These are phyloP conservation scores for Kwoniella shandongensis DNA, from an alignment of 768 basidiomycete species.

Conservation along the genomic window DNA sequence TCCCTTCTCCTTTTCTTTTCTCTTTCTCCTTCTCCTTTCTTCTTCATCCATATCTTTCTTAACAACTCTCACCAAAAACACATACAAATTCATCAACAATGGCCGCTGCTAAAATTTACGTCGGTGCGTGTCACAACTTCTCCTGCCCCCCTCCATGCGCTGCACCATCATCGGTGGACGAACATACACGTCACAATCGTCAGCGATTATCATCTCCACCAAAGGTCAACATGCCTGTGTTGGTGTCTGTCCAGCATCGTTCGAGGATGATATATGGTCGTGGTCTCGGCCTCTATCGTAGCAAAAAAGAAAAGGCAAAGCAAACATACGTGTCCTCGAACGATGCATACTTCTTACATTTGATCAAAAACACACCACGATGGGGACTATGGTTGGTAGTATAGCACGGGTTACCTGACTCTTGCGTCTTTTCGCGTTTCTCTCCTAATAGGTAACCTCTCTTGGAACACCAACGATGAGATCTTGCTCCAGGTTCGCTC, in stretches of 20 bases:
- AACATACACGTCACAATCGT: too few relatives aligned
- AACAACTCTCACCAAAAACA: constrained; percentile 4
- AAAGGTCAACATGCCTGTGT: not conserved
- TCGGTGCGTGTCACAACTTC: constrained; percentile 43
- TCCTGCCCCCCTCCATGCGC: too few relatives aligned
- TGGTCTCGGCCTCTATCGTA: not conserved
- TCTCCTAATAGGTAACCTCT: constrained; percentile 51
- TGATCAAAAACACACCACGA: too few relatives aligned
- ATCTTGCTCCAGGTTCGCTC: constrained; percentile 74
- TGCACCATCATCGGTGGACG: too few relatives aligned
- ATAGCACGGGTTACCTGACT: not conserved
- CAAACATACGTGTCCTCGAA: constrained; percentile 11
- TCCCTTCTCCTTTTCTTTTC: constrained; percentile 9
- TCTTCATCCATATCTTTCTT: constrained; percentile 1
- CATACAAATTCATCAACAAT: constrained; percentile 14
- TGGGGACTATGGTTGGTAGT: constrained; percentile 6
- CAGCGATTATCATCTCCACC: not conserved
- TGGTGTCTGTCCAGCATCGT: constrained; percentile 6
- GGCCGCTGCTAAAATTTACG: constrained; percentile 51
- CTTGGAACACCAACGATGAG: constrained; percentile 77
- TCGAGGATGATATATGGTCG: constrained; percentile 3
- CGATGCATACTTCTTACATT: constrained; percentile 13
- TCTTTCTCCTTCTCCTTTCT: constrained; percentile 4
- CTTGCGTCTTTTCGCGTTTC: not conserved
- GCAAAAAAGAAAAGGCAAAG: not conserved